Conservation (phyloP, 805 yeast genomes). For the Candida nemodendra region DNA sequence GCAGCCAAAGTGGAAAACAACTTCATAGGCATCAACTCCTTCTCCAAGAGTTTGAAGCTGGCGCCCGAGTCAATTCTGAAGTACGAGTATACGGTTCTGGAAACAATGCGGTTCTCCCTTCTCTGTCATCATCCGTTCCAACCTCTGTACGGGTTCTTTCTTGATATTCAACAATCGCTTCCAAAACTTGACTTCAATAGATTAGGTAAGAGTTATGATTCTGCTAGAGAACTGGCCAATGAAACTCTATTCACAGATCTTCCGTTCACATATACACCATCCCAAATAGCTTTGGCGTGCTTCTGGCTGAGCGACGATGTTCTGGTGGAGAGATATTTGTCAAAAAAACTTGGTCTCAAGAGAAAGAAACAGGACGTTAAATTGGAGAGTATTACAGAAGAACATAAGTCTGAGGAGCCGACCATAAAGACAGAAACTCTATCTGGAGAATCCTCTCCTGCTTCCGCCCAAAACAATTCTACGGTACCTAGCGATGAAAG, state of each 20-base stretch:
- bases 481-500: constrained; percentile 1
- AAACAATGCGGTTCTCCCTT: constrained; percentile 73
- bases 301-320: constrained; percentile 65
- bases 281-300: constrained; percentile 91
- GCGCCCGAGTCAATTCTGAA: constrained; percentile 66
- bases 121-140: constrained; percentile 85
- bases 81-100: constrained; percentile 75
- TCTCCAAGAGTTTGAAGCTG: constrained; percentile 68
- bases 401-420: constrained; percentile 11
- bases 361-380: constrained; percentile 22
- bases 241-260: constrained; percentile 77
- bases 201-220: constrained; percentile 68
- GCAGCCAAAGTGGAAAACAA: constrained; percentile 93
- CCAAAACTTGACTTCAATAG: constrained; percentile 51
- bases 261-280: constrained; percentile 80
- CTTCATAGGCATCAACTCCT: constrained; percentile 80
- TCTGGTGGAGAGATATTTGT: constrained; percentile 64
- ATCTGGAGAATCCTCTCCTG: background rate
- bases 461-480: background rate
- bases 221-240: constrained; percentile 61
- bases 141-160: constrained; percentile 91
- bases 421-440: constrained; percentile 10
- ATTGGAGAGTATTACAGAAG: constrained; percentile 15
- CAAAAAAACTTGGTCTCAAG: constrained; percentile 51
- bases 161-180: constrained; percentile 74